Base-by-base conservation (phyloP, 2,329 filamentous ascomycete genomes). In the Fusarium lateritium region DNA sequence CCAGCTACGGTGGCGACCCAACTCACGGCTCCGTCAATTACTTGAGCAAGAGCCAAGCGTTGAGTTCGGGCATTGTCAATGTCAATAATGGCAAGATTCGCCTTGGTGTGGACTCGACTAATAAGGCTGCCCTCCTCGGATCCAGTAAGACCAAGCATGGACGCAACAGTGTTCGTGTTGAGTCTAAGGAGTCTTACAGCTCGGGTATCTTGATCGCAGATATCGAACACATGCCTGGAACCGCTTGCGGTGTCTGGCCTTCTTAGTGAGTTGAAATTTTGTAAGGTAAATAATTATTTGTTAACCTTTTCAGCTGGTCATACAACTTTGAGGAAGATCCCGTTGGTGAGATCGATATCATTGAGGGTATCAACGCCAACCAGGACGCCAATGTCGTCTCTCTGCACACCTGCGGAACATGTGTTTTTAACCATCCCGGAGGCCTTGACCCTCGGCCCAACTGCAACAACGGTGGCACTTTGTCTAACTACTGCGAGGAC, bases 211-310 rank as follows among this genome's bases (percentile, higher is more conserved):
- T 63, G 31, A 63, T 63, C 13, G 60, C 60, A 6, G 60, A 63
- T 46, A 63, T 63, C 14, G 60, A 61, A 22, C 56, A 63, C 17
- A 63, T 63, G 60, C 60, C 60, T 7, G 60, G 60, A 22, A 47
- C 52, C 3, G 60, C 60, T 3, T 63, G 60, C 7, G 56, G 60
- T 14, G 60, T 63, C 8, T 63, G 60, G 60, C 60, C 60, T 14
- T 26, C 60, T 3, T 63, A 49, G 60, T 61, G 45, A 47, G 55
- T 19, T 9, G 2, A 11, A 1, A 3, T 13, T 10, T 6, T 2
- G 13, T 13, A 3, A 47, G 6, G 19, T 9, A 6, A 3, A 7
- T 9, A 15, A n/a, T 17, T 2, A 6, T 9, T 10, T n/a, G 6
- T 26, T 57, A 4, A 61, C n/a, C 2, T 9, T 26, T 7, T 1